These are phyloP conservation scores for Trametes polyzona DNA, from an alignment of 1,284 basidiomycete species.

Conservation along the genomic window DNA sequence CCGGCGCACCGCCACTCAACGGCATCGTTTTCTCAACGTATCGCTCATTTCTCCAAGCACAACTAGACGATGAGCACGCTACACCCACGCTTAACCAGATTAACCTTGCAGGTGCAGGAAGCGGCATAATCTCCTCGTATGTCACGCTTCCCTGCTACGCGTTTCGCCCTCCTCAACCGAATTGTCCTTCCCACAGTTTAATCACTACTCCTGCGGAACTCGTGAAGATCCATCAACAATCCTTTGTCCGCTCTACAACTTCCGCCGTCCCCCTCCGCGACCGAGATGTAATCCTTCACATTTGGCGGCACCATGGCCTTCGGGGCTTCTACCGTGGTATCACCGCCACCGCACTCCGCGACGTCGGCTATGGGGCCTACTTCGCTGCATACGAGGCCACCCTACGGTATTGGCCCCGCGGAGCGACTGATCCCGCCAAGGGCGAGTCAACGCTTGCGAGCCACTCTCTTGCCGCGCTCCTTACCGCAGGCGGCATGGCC, in stretches of 20 bases:
- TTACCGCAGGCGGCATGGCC: constrained; percentile 80
- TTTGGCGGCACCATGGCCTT: constrained; percentile 61
- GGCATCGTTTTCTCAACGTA: constrained; percentile 79
- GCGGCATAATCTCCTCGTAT: constrained; percentile 78
- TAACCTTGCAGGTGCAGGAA: constrained; percentile 75
- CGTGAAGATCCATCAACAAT: constrained; percentile 84
- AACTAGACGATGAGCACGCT: constrained; percentile 48
- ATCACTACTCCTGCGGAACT: constrained; percentile 84
- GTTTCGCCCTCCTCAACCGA: not conserved
- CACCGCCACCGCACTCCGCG: constrained; percentile 71
- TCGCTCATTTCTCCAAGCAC: constrained; percentile 66
- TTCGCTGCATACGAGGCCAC: constrained; percentile 85
- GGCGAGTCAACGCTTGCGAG: constrained; percentile 44
- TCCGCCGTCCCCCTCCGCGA: constrained; percentile 16
- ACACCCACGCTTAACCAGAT: constrained; percentile 71
- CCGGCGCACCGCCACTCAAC: constrained; percentile 72
- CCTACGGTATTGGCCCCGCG: constrained; percentile 57
- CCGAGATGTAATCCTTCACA: constrained; percentile 53
- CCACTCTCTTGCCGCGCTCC: constrained; percentile 61
- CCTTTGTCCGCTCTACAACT: constrained; percentile 18
- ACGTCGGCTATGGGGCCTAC: constrained; percentile 83
- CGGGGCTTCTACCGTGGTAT: constrained; percentile 80
- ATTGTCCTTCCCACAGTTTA: constrained; percentile 46
- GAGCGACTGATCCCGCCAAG: constrained; percentile 37
- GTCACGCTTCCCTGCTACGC: constrained; percentile 27